Base-by-base conservation (phyloP, 495 filamentous ascomycete species). In the Cladorrhinum samala region DNA sequence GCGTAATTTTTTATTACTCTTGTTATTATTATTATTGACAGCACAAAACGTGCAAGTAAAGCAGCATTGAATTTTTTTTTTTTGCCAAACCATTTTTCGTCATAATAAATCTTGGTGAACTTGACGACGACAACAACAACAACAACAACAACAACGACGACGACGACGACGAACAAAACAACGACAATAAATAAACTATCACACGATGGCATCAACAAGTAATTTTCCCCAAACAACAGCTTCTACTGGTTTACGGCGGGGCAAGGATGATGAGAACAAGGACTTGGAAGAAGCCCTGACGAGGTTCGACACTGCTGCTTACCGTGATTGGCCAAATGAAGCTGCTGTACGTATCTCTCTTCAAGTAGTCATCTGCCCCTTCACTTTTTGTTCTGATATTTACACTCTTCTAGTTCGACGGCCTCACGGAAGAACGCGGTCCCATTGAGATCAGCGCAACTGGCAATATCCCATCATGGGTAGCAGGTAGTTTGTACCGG, bases 401-500 rank as follows among this genome's bases (percentile, higher is more conserved):
- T 11, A 18, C n/a, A n/a, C n/a, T n/a, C 17, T n/a, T 16, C 8
- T 16, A 79, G 76, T 77, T 77, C 46, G 71, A 76, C 40, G 70
- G 69, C 17, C 59, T 75, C 17, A 63, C 66, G 16, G 75, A 79
- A 50, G 63, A 73, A 41, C 70, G 69, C 8, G 72, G 69, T 0
- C 75, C 75, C 6, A 55, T 76, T 9, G 58, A 72, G 18, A 58
- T 77, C 8, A 38, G 49, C 2, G 64, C 77, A 2, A 56, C 52
- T 14, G 76, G 75, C 13, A 62, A 50, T 2, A 77, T 79, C 9
- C 76, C 76, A 0, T 0, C 65, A 1, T 77, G 69, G 68, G 71
- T 70, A 25, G 68, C 67, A 21, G 88, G 88, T 4, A 71, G 74
- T 1, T 73, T 93, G 3, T 91, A 85, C 58, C 79, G 88, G 3